Conservation (phyloP, 192 early-diverging fungal genomes). For the Spinellus fusiger region DNA sequence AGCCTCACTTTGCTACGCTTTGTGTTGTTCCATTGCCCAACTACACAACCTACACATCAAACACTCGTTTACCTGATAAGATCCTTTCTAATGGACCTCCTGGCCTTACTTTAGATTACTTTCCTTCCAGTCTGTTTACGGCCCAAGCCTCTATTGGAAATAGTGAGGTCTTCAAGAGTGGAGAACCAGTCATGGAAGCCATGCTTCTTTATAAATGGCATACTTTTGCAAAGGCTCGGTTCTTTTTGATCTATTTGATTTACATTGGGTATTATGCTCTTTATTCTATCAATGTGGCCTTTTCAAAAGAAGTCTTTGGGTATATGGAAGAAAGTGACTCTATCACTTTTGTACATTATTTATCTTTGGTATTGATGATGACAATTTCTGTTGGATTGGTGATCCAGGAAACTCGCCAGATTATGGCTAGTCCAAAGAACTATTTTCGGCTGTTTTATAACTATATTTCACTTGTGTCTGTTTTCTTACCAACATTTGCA, state of each 20-base stretch:
- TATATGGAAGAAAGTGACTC: neutral
- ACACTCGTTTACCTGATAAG: neutral
- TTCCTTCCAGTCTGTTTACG: neutral
- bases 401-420: neutral
- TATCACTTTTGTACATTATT: neutral
- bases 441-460: conserved; percentile 7
- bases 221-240: neutral
- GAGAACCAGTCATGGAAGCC: conserved; percentile 10
- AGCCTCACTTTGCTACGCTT: neutral
- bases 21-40: conserved; percentile 7
- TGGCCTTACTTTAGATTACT: neutral
- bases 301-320: neutral
- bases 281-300: conserved; percentile 1
- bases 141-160: neutral
- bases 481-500: neutral
- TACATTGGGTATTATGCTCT: neutral
- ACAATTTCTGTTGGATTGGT: neutral
- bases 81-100: neutral
- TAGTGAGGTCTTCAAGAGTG: conserved; percentile 4
- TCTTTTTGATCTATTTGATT: neutral
- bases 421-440: neutral
- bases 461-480: neutral
- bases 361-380: neutral
- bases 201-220: conserved; percentile 11
- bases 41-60: neutral